Evolutionary conservation across 2,329 filamentous ascomycete genomes (phyloP).

Genomic region (Neurospora crassa): DNA sequence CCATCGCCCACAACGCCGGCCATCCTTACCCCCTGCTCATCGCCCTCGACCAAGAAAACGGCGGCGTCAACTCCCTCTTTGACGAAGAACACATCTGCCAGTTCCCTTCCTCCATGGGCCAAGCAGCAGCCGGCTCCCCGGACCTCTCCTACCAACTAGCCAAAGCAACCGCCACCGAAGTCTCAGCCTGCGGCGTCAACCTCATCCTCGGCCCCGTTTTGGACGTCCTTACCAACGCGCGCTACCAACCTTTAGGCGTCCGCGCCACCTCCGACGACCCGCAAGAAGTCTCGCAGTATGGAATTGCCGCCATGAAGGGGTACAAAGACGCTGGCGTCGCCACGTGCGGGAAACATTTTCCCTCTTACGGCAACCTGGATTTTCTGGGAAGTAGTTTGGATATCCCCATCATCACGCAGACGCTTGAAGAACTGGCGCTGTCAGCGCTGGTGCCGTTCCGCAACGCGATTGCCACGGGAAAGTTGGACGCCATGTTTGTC

Average conservation of each 20-base stretch:
- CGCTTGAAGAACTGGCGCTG: slow-evolving; percentile 83
- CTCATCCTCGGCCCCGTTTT: slow-evolving; percentile 89
- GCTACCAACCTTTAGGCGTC: slow-evolving; percentile 83
- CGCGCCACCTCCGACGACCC: slow-evolving; percentile 87
- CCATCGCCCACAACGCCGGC: slow-evolving; percentile 79
- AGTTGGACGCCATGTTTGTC: slow-evolving; percentile 87
- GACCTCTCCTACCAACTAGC: slow-evolving; percentile 83
- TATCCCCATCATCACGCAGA: slow-evolving; percentile 92
- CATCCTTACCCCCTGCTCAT: slow-evolving; percentile 85
- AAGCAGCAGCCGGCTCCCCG: slow-evolving; percentile 79
- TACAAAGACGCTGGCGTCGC: slow-evolving; percentile 85
- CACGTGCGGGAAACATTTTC: slow-evolving; percentile 92
- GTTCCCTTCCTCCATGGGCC: slow-evolving; percentile 93
- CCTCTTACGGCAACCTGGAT: slow-evolving; percentile 89
- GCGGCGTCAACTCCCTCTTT: slow-evolving; percentile 91
- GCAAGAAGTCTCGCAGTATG: slow-evolving; percentile 88
- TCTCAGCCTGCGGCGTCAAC: slow-evolving; percentile 89
- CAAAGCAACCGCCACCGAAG: slow-evolving; percentile 85
- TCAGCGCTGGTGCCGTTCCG: slow-evolving; percentile 86
- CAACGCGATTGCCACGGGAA: slow-evolving; percentile 75
- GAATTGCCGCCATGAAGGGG: slow-evolving; percentile 81
- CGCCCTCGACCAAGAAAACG: slow-evolving; percentile 93
- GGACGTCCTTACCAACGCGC: slow-evolving; percentile 87
- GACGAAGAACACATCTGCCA: slow-evolving; percentile 94
- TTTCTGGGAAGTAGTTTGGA: slow-evolving; percentile 86